A percentile compares a stretch with the other conserved stretches of the same genome.
Evolutionary conservation across 2,329 filamentous ascomycete species (phyloP).

Genomic region (Neobulgaria alba): DNA sequence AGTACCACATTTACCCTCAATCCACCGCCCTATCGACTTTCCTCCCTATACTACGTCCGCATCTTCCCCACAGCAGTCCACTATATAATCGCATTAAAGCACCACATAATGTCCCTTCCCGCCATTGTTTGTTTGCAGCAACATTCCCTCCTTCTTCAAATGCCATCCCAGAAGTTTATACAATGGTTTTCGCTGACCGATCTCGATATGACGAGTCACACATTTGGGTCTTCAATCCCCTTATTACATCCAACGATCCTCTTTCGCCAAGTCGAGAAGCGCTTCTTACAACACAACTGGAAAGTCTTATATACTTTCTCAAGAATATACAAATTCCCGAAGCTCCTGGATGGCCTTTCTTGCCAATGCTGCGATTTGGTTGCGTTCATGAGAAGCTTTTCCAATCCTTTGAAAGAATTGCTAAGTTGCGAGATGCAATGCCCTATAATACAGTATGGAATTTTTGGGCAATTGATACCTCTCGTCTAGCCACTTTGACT

Average conservation of each 20-base stretch:
- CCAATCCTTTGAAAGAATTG: slow-evolving; percentile 8
- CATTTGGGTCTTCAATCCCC: slow-evolving; percentile 26
- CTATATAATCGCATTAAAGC: slow-evolving; percentile 24
- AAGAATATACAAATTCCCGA: slow-evolving; percentile 15
- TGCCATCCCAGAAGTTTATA: slow-evolving; percentile 13
- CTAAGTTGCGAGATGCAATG: slow-evolving; percentile 9
- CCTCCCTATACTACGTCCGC: slow-evolving; percentile 14
- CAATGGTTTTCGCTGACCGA: slow-evolving; percentile 25
- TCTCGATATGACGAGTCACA: slow-evolving; percentile 25
- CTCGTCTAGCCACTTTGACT: background rate
- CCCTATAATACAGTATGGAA: slow-evolving; percentile 19
- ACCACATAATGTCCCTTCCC: slow-evolving; percentile 21
- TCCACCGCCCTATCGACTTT: slow-evolving; percentile 14
- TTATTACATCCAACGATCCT: slow-evolving; percentile 9
- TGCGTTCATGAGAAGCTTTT: slow-evolving; percentile 18
- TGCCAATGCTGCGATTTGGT: slow-evolving; percentile 17
- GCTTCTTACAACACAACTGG: slow-evolving; percentile 10
- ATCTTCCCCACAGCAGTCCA: slow-evolving; percentile 24
- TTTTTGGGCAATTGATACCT: slow-evolving; percentile 12
- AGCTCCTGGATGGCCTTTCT: slow-evolving; percentile 27
- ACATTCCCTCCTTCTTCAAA: slow-evolving; percentile 15
- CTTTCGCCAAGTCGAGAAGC: slow-evolving; percentile 6
- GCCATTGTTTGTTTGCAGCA: slow-evolving; percentile 26
- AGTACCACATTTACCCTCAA: slow-evolving; percentile 16
- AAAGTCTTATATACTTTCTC: slow-evolving; percentile 14